Conservation (phyloP, 139 green algal species). For the Auxenochlorella pyrenoidosa region DNA sequence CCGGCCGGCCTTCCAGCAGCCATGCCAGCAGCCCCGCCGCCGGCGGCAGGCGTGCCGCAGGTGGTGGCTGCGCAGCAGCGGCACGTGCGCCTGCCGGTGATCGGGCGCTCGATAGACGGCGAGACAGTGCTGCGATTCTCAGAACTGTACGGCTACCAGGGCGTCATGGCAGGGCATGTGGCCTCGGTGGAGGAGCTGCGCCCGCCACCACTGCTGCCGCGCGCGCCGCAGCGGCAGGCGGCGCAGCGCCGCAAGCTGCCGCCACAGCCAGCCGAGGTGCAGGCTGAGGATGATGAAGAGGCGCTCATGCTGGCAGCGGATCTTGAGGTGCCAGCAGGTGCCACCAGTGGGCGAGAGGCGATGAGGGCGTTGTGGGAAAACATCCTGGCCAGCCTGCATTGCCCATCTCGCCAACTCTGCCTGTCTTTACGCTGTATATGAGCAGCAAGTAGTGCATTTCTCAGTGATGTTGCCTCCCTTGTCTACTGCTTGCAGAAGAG, state of each 20-base stretch:
- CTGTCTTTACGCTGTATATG: too few species aligned
- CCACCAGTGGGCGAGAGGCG: neutral
- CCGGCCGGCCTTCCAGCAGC: neutral
- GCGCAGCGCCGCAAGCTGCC: neutral
- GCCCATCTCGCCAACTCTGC: too few species aligned
- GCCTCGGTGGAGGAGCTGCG: neutral
- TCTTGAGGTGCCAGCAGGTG: slow-evolving; percentile 15
- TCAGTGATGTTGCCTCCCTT: neutral
- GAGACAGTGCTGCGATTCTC: slow-evolving; percentile 37
- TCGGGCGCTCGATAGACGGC: slow-evolving; percentile 14
- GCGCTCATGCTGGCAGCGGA: slow-evolving; percentile 1
- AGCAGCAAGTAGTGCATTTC: neutral
- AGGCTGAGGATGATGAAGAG: slow-evolving; percentile 8
- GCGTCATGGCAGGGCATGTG: slow-evolving; percentile 18
- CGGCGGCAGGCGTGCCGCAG: neutral
- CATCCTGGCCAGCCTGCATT: too few species aligned
- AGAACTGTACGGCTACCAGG: slow-evolving; percentile 31
- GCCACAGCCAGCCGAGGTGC: neutral
- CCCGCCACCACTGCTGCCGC: slow-evolving; percentile 28
- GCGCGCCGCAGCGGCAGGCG: neutral
- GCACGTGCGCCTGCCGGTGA: slow-evolving; percentile 25
- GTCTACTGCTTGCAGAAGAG: neutral
- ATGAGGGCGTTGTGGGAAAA: neutral
- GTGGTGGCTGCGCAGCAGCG: neutral
- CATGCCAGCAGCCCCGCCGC: neutral